Percentiles rank a stretch among this genome's conserved stretches.
Conservation (phyloP, 2,329 filamentous ascomycete species). For the Mycosphaerella arachidis region DNA sequence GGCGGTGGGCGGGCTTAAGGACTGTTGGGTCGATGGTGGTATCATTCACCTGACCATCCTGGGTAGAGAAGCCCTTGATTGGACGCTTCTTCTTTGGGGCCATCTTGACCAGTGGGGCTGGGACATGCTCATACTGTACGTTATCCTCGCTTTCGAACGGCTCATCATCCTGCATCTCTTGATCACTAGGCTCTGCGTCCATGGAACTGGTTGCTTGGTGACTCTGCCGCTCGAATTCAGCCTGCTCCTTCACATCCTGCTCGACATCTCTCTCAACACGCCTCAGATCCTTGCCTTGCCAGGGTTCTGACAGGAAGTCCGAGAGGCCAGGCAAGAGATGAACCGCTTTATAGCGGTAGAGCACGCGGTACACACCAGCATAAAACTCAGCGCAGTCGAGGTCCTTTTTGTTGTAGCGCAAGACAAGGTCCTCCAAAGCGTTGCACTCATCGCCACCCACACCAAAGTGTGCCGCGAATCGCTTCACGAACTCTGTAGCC, state of each 20-base stretch:
- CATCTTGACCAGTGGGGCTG: background rate
- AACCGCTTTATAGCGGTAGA: constrained; percentile 7
- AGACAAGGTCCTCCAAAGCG: constrained; percentile 10
- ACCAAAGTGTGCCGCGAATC: constrained; percentile 8
- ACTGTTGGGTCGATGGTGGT: background rate
- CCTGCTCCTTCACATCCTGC: background rate
- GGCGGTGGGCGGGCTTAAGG: background rate
- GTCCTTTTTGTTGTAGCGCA: constrained; percentile 10
- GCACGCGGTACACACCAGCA: constrained; percentile 15
- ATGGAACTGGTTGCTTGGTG: background rate
- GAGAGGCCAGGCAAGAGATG: constrained; percentile 13
- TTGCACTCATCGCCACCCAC: constrained; percentile 3
- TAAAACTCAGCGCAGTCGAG: constrained; percentile 16
- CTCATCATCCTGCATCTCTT: background rate
- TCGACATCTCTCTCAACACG: constrained; percentile 14
- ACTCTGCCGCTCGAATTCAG: background rate
- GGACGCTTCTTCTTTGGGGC: constrained; percentile 16
- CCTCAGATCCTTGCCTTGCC: constrained; percentile 11
- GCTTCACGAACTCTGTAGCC: constrained; percentile 9
- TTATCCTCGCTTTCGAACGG: background rate
- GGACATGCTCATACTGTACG: background rate
- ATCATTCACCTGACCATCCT: background rate
- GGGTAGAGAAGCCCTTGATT: constrained; percentile 14
- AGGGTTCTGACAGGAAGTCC: constrained; percentile 14
- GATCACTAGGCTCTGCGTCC: background rate